Evolutionary conservation across 805 yeast species (phyloP).

Genomic region (Wickerhamiella australiensis): DNA sequence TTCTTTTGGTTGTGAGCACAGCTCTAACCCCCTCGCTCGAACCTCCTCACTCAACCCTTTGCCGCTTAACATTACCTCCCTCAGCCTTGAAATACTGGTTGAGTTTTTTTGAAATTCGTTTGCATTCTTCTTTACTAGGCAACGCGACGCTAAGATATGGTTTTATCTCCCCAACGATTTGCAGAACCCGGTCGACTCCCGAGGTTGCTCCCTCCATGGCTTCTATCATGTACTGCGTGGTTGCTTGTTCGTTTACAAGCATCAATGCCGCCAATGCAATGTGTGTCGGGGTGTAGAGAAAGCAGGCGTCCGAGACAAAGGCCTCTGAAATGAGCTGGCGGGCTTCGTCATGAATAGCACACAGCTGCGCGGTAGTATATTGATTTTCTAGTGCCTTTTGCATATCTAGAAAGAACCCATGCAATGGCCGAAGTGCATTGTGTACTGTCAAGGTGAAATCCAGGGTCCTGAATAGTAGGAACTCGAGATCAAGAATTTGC

Average conservation of each 20-base stretch:
- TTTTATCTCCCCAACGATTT: conserved; percentile 24
- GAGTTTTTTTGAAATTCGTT: conserved; percentile 28
- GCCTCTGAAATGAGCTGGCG: conserved; percentile 52
- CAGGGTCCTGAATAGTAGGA: conserved; percentile 57
- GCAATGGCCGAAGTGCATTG: conserved; percentile 80
- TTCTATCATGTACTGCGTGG: conserved; percentile 46
- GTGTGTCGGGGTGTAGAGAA: conserved; percentile 85
- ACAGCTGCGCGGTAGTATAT: conserved; percentile 39
- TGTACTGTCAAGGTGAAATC: conserved; percentile 74
- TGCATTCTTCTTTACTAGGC: conserved; percentile 27
- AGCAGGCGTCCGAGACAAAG: conserved; percentile 63
- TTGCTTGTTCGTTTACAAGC: conserved; percentile 48
- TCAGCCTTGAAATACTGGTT: conserved; percentile 17
- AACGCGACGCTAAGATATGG: conserved; percentile 17
- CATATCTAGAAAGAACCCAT: conserved; percentile 87
- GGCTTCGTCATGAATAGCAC: conserved; percentile 59
- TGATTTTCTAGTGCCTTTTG: conserved; percentile 42
- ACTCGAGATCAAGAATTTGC: conserved; percentile 68
- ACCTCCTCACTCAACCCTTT: neutral
- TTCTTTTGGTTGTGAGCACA: too few relatives aligned
- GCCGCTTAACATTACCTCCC: conserved; percentile 8
- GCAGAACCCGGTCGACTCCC: conserved; percentile 19
- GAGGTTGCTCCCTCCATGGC: conserved; percentile 31
- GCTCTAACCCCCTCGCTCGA: neutral
- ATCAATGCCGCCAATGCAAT: conserved; percentile 81